Base-by-base conservation (phyloP, 2,329 filamentous ascomycete species). In the Neofusicoccum parvum region DNA sequence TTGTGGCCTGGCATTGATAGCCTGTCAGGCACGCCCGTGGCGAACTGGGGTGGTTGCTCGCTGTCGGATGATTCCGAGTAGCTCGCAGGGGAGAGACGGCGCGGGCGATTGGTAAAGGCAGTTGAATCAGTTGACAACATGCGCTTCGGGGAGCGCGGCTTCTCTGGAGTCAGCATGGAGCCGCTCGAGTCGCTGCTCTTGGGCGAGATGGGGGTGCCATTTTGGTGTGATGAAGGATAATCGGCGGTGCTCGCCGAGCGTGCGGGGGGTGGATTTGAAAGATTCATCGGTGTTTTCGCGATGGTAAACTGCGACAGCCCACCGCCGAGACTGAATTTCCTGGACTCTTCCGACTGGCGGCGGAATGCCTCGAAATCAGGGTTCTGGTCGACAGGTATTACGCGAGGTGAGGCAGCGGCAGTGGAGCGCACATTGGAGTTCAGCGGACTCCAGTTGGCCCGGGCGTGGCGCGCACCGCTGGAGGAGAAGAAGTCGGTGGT, bases 341-440 rank as follows among this genome's bases (percentile, higher is more conserved):
- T 89, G 41, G 86, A 82, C 72, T 94, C 91, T 15, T 76, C 76
- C n/a, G 87, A 86, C 72, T 92, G 89, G 68, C 85, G 87, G 70
- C 84, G 85, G 74, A 96, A 94, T 2, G 90, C 90, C 74, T 94
- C 92, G 68, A 91, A 94, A n/a, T 93, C 89, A 6, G 90, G 86
- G 71, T 94, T 93, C 39, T 89, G 87, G 71, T 94, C 90, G 59
- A 92, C 80, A 0, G 91, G 86, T 6, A 92, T 80, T 68, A 89
- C 85, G 68, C 88, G 88, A 2, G 92, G 91, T 9, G 91, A 85
- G 2, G 86, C 85, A 15, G 88, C 86, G 20, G 84, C 86, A 62
- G 90, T 91, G 0, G 89, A 91, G 72, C 87, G 88, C 56, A 92
- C 85, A 5, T 90, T 89, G 0, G 89, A 90, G 9, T 87, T 88